Percentiles rank a stretch among this genome's conserved stretches.
phyloP scores from a whole-genome alignment of 495 filamentous ascomycete genomes.

The Neurospora terricola region DNA sequence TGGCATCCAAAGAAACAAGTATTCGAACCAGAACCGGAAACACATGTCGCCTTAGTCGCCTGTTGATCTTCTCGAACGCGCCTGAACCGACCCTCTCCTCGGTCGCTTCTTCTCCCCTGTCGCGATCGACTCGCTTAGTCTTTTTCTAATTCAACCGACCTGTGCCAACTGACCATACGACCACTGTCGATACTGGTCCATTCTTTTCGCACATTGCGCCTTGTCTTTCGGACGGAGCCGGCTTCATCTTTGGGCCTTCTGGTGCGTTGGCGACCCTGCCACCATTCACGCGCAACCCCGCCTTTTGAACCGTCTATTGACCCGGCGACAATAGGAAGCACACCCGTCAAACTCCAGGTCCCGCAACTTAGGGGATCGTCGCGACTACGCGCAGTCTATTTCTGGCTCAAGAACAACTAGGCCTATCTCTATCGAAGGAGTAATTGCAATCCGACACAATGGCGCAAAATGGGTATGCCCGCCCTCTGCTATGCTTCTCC shows the following conservation, averaged over 20 bases:
- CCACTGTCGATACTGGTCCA: background rate
- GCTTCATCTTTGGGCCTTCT: background rate
- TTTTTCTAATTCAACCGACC: background rate
- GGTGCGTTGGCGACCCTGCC: background rate
- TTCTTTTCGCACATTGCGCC: background rate
- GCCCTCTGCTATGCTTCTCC: background rate
- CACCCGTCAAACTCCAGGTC: background rate
- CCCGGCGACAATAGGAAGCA: background rate
- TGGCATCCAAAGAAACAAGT: background rate
- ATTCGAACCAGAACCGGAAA: background rate
- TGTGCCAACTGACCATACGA: background rate
- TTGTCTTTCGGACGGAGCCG: background rate
- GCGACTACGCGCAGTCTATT: background rate
- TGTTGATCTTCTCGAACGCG: slow-evolving; percentile 8
- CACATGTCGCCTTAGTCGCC: slow-evolving; percentile 12
- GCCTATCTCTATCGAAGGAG: background rate
- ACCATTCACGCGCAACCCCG: background rate
- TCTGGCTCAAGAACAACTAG: background rate
- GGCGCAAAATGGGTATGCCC: background rate
- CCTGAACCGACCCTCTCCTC: slow-evolving; percentile 11
- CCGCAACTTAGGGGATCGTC: background rate
- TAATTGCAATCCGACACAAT: background rate
- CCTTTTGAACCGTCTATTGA: background rate
- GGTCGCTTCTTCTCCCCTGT: background rate
- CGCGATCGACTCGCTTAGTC: background rate